These are phyloP conservation scores for Ganoderma meredithae DNA, from an alignment of 1,284 basidiomycete genomes.

Conservation along the genomic window DNA sequence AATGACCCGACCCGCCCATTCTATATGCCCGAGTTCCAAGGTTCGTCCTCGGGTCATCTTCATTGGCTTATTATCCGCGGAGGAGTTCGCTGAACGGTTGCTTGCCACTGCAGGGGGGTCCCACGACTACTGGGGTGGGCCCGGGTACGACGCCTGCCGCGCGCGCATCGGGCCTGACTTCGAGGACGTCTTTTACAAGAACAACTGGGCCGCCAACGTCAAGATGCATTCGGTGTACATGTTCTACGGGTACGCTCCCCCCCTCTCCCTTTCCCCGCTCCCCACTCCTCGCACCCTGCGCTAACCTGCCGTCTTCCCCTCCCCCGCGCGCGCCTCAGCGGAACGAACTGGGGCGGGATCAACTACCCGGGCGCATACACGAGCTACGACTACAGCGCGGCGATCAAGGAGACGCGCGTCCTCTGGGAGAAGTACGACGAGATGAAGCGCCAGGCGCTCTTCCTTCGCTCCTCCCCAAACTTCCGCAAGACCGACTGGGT, in stretches of 20 bases:
- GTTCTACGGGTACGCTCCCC: constrained; percentile 78
- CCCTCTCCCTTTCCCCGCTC: too few relatives aligned
- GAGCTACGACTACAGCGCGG: constrained; percentile 71
- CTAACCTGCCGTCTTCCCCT: not conserved
- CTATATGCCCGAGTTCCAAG: constrained; percentile 64
- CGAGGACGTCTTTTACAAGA: constrained; percentile 76
- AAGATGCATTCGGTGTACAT: constrained; percentile 84
- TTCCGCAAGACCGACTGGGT: constrained; percentile 82
- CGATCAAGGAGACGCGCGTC: constrained; percentile 72
- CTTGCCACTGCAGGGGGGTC: constrained; percentile 55
- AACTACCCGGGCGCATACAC: constrained; percentile 38
- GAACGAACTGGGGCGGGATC: constrained; percentile 81
- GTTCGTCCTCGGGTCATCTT: constrained; percentile 37
- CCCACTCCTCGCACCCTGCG: not conserved
- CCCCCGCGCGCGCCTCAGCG: constrained; percentile 48
- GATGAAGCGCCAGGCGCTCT: constrained; percentile 77
- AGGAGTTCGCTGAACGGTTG: not conserved
- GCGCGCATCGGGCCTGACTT: constrained; percentile 74
- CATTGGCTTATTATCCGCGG: not conserved
- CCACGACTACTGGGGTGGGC: constrained; percentile 79
- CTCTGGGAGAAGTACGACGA: constrained; percentile 77
- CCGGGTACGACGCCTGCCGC: constrained; percentile 61
- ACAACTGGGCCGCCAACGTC: constrained; percentile 79
- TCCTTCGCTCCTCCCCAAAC: constrained; percentile 75
- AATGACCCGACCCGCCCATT: constrained; percentile 67